Percentiles rank a stretch among this genome's conserved stretches.
phyloP scores from a whole-genome alignment of 2,329 filamentous ascomycete species.

The Fusarium globosum region DNA sequence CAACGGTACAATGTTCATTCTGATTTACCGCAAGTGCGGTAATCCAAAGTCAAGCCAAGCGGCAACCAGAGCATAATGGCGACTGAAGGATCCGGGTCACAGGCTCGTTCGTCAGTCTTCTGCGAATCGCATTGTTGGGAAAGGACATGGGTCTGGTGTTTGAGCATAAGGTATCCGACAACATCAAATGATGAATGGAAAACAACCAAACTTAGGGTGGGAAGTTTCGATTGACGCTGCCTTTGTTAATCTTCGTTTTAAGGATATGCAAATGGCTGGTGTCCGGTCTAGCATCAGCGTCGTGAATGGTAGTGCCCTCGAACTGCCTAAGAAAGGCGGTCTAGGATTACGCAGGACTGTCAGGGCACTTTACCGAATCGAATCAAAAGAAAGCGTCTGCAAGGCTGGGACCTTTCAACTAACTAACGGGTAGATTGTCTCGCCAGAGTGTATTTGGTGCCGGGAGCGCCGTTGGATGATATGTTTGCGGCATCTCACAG shows the following conservation, averaged over 20 bases:
- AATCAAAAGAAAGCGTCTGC: not conserved
- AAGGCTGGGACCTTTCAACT: slow-evolving; percentile 1
- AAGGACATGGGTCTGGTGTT: not conserved
- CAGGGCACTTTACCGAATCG: not conserved
- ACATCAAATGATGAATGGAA: not conserved
- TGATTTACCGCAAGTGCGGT: slow-evolving; percentile 1
- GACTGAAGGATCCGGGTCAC: not conserved
- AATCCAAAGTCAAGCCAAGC: not conserved
- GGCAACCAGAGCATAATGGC: not conserved
- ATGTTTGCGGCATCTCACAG: not conserved
- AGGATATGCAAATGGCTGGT: not conserved
- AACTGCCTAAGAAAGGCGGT: slow-evolving; percentile 16
- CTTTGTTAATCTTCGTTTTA: not conserved
- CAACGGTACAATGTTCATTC: not conserved
- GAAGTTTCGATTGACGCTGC: not conserved
- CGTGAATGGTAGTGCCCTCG: not conserved
- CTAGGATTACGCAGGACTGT: not conserved
- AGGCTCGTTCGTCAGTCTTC: not conserved
- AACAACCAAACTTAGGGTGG: not conserved
- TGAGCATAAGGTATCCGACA: not conserved
- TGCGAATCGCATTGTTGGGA: not conserved
- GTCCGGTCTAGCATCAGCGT: not conserved
- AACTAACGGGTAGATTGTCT: not conserved
- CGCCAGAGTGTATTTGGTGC: not conserved
- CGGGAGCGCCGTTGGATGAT: not conserved